These are phyloP conservation scores for Symbiodinium pilosum DNA, from an alignment of 73 alveolate species.

Conservation along the genomic window DNA sequence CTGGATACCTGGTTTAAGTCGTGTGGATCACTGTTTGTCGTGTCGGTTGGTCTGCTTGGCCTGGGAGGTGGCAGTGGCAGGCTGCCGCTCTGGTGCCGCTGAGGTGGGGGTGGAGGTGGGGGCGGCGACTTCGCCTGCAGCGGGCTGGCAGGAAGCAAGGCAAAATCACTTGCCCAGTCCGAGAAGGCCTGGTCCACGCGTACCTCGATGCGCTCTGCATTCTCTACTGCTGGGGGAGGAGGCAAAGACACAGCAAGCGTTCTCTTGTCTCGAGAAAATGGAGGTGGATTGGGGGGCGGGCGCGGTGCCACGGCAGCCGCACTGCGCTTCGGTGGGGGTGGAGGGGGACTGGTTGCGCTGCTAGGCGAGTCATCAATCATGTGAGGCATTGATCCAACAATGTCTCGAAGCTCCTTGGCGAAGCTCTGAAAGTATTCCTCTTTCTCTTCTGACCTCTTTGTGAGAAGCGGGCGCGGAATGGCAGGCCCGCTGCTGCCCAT, in stretches of 20 bases:
- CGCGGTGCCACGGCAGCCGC: neutral
- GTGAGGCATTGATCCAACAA: slow-evolving; percentile 6
- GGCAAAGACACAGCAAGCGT: neutral
- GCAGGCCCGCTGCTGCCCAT: neutral
- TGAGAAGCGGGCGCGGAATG: neutral
- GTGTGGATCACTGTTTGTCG: neutral
- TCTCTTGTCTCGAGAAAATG: neutral
- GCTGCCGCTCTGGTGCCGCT: neutral
- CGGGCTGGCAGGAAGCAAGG: neutral
- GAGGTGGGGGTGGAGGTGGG: slow-evolving; percentile 67
- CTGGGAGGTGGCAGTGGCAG: slow-evolving; percentile 23
- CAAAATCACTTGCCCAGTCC: slow-evolving; percentile 63
- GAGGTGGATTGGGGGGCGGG: slow-evolving; percentile 38
- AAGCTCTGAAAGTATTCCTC: slow-evolving; percentile 40
- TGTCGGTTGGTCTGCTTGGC: neutral
- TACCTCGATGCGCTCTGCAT: slow-evolving; percentile 52
- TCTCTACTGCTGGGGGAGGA: slow-evolving; percentile 33
- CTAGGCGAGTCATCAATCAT: slow-evolving; percentile 17
- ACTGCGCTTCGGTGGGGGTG: slow-evolving; percentile 49
- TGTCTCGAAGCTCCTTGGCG: slow-evolving; percentile 48
- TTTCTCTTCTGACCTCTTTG: neutral
- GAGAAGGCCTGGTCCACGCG: slow-evolving; percentile 61
- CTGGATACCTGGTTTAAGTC: neutral
- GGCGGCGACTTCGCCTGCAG: neutral
- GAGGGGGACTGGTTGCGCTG: neutral